These are phyloP conservation scores for Botrytis fragariae DNA, from an alignment of 2,329 filamentous ascomycete genomes.

Conservation along the genomic window DNA sequence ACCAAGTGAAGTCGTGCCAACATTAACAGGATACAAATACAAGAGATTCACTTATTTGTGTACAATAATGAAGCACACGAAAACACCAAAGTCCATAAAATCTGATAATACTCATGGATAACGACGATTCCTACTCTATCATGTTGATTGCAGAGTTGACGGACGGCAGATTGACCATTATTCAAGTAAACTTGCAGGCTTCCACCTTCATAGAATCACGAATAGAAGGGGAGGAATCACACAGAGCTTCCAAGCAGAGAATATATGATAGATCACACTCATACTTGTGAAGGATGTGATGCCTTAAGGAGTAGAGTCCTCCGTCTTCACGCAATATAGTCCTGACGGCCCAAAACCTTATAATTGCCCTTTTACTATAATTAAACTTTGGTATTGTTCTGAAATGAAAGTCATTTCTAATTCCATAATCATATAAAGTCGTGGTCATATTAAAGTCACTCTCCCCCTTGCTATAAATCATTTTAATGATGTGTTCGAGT, in stretches of 20 bases:
- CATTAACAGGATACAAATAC: neutral
- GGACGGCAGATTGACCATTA: neutral
- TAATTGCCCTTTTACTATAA: neutral
- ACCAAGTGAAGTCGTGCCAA: neutral
- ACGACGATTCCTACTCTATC: neutral
- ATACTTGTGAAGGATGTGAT: neutral
- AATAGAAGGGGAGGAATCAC: too few relatives aligned
- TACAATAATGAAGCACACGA: neutral
- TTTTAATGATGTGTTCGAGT: neutral
- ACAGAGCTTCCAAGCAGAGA: neutral
- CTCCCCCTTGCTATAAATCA: fast-evolving
- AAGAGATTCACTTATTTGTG: neutral
- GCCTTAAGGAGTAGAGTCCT: neutral
- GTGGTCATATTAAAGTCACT: neutral
- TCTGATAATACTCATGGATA: neutral
- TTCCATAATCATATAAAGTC: neutral
- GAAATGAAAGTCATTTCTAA: fast-evolving
- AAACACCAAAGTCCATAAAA: neutral
- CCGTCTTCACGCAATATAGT: neutral
- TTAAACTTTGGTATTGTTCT: neutral
- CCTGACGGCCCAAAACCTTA: neutral
- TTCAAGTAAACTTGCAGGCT: neutral
- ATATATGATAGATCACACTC: fast-evolving
- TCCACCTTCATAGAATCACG: neutral
- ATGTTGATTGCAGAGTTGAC: neutral